Base-by-base conservation (phyloP, 75 land plant genomes). In the Adiantum capillusveneris region DNA sequence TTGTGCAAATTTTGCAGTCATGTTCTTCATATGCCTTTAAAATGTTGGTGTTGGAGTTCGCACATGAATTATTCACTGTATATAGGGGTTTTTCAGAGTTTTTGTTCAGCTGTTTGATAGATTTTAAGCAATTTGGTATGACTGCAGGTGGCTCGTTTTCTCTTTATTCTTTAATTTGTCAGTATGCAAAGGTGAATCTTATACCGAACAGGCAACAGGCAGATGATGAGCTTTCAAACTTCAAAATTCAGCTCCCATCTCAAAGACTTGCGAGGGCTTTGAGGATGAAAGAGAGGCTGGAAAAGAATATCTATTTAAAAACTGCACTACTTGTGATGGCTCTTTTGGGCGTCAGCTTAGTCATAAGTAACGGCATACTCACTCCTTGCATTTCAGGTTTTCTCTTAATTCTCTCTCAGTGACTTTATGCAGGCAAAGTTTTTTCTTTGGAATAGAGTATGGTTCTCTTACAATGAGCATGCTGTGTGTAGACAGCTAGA, bases 71-170 rank as follows among this genome's bases (percentile, higher is more conserved):
- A n/a, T n/a, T n/a, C n/a, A n/a, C 37, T 34, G 3, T 34, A 3
- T 5, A 34, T 34, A 34, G 9, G 37, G 9, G 37, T 9, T 34
- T 34, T 34, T 34, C 37, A 34, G 9, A 9, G 37, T 34, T 34
- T 34, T 34, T 34, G 37, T 3, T 5, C 9, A 3, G 9, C 3
- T 34, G 37, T 5, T 5, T 34, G 9, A 3, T 9, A 5, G 37
- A 34, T 34, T 34, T 34, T 34, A 3, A 34, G 3, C 9, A 34
- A 34, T n/a, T n/a, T n/a, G n/a, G n/a, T n/a, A n/a, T n/a, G n/a
- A n/a, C n/a, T 60, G 64, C 80, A 95, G 99, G 99, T 51, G 99
- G 99, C 22, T 86, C 96, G 26, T 90, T 90, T 86, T 97, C 99
- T 21, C 61, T 95, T 28, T 95, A 95, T 55, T 90, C 99, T 34